Percentiles rank a stretch among this genome's conserved stretches.
Evolutionary conservation across 1,284 basidiomycete species (phyloP).

Genomic region (Naganishia albida): DNA sequence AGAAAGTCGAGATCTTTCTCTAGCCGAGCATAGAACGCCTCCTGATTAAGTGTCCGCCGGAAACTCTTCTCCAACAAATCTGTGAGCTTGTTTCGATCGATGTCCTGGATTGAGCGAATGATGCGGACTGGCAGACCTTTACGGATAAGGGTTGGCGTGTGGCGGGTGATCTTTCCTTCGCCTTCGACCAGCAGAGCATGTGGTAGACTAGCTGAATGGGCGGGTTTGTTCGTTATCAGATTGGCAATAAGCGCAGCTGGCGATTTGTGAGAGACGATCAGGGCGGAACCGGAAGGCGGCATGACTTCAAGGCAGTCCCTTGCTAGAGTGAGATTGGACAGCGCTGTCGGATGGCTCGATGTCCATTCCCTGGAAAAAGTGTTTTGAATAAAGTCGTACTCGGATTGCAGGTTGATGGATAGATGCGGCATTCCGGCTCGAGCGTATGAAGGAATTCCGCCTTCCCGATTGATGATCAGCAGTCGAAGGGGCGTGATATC

Average conservation of each 20-base stretch:
- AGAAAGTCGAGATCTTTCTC: conserved; percentile 81
- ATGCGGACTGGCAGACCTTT: conserved; percentile 85
- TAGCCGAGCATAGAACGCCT: conserved; percentile 77
- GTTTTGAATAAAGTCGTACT: conserved; percentile 79
- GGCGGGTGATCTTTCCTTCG: conserved; percentile 76
- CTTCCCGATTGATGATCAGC: conserved; percentile 97
- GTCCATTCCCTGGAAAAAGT: conserved; percentile 82
- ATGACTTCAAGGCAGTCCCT: conserved; percentile 86
- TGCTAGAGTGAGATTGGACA: conserved; percentile 84
- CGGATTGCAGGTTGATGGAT: conserved; percentile 89
- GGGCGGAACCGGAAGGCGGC: conserved; percentile 87
- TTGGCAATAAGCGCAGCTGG: conserved; percentile 94
- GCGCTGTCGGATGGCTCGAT: conserved; percentile 76
- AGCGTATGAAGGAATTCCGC: conserved; percentile 96
- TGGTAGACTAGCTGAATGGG: conserved; percentile 89
- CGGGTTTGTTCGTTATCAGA: conserved; percentile 97
- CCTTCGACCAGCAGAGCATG: conserved; percentile 80
- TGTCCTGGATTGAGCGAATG: conserved; percentile 62
- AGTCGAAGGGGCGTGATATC: conserved; percentile 88
- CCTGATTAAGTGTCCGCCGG: conserved; percentile 68
- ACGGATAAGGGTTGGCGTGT: conserved; percentile 91
- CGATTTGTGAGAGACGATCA: conserved; percentile 96
- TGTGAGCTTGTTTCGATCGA: conserved; percentile 78
- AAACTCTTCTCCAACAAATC: conserved; percentile 85
- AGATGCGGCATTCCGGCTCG: conserved; percentile 92